Evolutionary conservation across 2,329 filamentous ascomycete species (phyloP), one percentile per base, ranked within the genome.

Genomic region (Knufia fluminis): DNA sequence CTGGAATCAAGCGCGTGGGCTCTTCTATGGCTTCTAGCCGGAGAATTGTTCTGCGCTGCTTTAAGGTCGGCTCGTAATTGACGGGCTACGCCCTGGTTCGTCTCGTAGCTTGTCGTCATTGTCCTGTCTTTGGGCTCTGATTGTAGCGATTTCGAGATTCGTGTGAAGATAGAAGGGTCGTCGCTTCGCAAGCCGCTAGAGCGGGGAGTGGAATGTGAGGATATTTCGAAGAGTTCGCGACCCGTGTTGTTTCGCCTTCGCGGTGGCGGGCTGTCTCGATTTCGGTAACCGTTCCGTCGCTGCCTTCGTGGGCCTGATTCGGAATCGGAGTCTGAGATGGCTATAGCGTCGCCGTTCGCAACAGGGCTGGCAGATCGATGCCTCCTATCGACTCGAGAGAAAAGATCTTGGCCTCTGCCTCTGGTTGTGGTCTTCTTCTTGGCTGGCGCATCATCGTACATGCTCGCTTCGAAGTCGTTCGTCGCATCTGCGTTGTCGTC

Each of bases 361-460:
- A 69, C 73, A 32, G 79, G 79, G 4, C 79, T 82, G 16, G 78
- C 78, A 61, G 78, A 82, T 54, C 79, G 75, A 58, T 78, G 70
- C 40, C 79, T 53, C 17, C 58, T 62, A 20, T 61, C 61, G 19
- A 62, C 60, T 8, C 65, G 61, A 2, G 67, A 63, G 46, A 72
- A 71, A 19, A 72, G 54, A 24, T 72, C 67, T 32, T 58, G 54
- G 39, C 57, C 47, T 59, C 55, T 56, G 47, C 41, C 57, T 52
- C 39, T 60, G 58, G 46, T 60, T 57, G 49, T 62, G 20, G 62
- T 50, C 46, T 63, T 59, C 6, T 61, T 60, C 19, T 57, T 57
- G 40, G 63, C 62, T 6, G 60, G 68, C 52, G 78, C 77, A 60
- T 94, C 88, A 56, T 92, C 88, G 66, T 94, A 94, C 72, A 95